Conservation (phyloP, 169 alveolate species). For the Cryptosporidium ryanae region DNA sequence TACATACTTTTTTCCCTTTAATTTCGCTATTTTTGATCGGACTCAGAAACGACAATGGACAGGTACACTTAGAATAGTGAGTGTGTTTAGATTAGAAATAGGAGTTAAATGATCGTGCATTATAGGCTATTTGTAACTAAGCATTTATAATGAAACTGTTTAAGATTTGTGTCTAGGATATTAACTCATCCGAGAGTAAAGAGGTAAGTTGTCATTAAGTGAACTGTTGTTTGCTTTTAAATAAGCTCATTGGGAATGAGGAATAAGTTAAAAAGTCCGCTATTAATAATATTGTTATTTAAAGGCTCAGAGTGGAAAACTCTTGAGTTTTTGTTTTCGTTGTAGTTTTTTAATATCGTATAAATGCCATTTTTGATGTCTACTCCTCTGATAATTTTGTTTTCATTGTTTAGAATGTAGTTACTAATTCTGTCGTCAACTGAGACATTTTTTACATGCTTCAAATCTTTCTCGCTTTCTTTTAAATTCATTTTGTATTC, state of each 20-base stretch:
- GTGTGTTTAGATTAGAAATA: too few species aligned
- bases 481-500: conserved; percentile 10
- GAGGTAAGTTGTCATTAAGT: too few species aligned
- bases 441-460: conserved; percentile 12
- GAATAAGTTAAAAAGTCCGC: conserved; percentile 26
- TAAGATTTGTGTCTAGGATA: too few species aligned
- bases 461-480: conserved; percentile 12
- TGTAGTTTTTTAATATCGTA: conserved; percentile 23
- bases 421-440: conserved; percentile 37
- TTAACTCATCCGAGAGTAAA: too few species aligned
- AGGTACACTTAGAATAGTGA: too few species aligned
- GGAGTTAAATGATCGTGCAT: too few species aligned
- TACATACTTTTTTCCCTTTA: too few species aligned
- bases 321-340: conserved; percentile 5
- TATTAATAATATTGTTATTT: background rate
- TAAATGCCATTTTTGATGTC: conserved; percentile 29
- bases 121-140: too few species aligned
- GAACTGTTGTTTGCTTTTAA: background rate
- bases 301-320: conserved; percentile 22
- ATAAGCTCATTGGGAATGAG: conserved; percentile 22
- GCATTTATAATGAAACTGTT: too few species aligned
- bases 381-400: conserved; percentile 19
- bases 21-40: too few species aligned
- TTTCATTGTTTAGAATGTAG: conserved; percentile 9
- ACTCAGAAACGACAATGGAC: too few species aligned